phyloP scores from a whole-genome alignment of 2,329 filamentous ascomycete species.

The Penicillium concentricum region DNA sequence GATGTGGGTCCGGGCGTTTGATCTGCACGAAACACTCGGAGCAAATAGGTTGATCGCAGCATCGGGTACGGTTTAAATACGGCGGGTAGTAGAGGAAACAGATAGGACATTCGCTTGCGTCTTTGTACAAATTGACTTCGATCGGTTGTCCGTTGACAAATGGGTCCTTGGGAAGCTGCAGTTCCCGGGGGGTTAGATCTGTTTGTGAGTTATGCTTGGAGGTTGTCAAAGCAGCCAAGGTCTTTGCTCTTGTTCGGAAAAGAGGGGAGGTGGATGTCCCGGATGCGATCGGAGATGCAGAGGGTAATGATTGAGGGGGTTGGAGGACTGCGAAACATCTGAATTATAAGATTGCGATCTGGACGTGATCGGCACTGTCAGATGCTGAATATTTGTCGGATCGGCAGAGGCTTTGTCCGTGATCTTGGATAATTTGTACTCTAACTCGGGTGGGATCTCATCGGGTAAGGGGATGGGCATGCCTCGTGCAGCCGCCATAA shows the following conservation, averaged over 20 bases:
- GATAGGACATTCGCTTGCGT: constrained; percentile 86
- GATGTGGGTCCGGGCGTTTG: constrained; percentile 87
- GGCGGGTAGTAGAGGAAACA: constrained; percentile 96
- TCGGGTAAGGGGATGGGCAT: constrained; percentile 81
- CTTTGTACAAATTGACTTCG: constrained; percentile 91
- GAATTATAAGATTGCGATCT: constrained; percentile 78
- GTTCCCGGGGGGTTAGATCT: constrained; percentile 73
- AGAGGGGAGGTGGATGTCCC: constrained; percentile 54
- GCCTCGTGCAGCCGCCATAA: constrained; percentile 85
- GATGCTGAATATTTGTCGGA: constrained; percentile 61
- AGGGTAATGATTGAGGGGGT: constrained; percentile 62
- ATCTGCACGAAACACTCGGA: constrained; percentile 99
- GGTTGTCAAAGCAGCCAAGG: constrained; percentile 78
- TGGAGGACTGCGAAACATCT: constrained; percentile 65
- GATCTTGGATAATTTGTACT: constrained; percentile 50
- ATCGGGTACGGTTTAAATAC: constrained; percentile 89
- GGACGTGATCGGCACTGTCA: constrained; percentile 76
- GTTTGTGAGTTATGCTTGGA: constrained; percentile 70
- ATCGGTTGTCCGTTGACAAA: constrained; percentile 93
- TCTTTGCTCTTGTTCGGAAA: constrained; percentile 84
- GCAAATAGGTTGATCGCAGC: constrained; percentile 94
- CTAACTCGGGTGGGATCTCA: constrained; percentile 71
- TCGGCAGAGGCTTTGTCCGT: constrained; percentile 54
- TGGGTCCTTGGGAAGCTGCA: constrained; percentile 76
- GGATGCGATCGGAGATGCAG: constrained; percentile 57